These are phyloP conservation scores for Corniculantispora saksenae DNA, from an alignment of 2,329 filamentous ascomycete genomes.

Conservation along the genomic window DNA sequence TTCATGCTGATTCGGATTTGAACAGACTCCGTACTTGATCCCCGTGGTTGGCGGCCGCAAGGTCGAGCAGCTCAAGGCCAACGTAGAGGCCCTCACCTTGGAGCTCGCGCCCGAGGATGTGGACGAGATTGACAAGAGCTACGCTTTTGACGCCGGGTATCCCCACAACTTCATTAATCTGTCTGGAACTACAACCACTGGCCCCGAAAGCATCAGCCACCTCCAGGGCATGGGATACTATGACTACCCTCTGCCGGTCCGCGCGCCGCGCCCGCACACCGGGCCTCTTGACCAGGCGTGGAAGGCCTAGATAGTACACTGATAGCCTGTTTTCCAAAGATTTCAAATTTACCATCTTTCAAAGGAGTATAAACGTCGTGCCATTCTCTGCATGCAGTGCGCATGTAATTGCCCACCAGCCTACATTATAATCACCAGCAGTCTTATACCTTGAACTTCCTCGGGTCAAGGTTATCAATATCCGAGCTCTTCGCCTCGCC, in stretches of 20 bases:
- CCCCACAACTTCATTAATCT: conserved; percentile 38
- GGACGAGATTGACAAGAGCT: conserved; percentile 62
- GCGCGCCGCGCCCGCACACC: background rate
- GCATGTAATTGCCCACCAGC: too few relatives aligned
- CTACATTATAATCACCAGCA: too few relatives aligned
- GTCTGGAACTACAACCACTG: background rate
- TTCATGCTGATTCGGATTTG: background rate
- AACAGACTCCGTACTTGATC: conserved; percentile 63
- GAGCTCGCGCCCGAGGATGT: conserved; percentile 63
- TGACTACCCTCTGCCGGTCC: background rate
- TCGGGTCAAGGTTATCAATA: conserved; percentile 67
- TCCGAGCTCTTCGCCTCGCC: conserved; percentile 68
- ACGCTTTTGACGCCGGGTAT: conserved; percentile 66
- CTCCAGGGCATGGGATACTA: background rate
- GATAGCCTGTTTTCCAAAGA: background rate
- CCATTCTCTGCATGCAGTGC: too few relatives aligned
- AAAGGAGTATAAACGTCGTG: too few relatives aligned
- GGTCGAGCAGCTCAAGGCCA: conserved; percentile 67
- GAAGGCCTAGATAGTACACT: background rate
- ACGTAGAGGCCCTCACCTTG: conserved; percentile 67
- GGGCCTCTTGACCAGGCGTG: background rate
- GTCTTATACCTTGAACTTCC: conserved; percentile 55
- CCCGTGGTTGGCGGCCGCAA: conserved; percentile 72
- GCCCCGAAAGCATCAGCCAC: background rate
- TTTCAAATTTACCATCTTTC: too few relatives aligned